phyloP scores from a whole-genome alignment of 2,329 filamentous ascomycete genomes.

The Venturia pyrina region DNA sequence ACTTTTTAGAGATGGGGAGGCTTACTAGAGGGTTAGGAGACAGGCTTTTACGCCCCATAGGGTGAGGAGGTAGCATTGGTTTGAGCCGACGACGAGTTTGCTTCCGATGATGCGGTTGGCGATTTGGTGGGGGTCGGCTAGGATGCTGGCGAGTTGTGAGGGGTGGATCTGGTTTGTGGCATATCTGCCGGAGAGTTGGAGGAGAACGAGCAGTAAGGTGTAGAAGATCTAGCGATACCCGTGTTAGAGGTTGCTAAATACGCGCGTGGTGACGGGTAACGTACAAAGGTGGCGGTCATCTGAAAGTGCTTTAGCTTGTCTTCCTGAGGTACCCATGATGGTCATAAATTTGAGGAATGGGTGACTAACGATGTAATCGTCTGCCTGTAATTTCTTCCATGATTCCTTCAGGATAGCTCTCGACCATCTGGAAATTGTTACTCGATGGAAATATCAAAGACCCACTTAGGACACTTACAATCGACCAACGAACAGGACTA shows the following conservation, averaged over 20 bases:
- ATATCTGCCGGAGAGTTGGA: conserved; percentile 14
- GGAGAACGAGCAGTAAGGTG: conserved; percentile 15
- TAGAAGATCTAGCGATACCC: conserved; percentile 10
- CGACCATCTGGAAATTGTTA: conserved; percentile 11
- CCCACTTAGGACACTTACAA: conserved; percentile 4
- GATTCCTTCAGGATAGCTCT: conserved; percentile 10
- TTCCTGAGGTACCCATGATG: neutral
- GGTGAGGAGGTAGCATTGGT: conserved; percentile 20
- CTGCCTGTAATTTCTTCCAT: conserved; percentile 11
- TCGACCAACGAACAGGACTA: conserved; percentile 11
- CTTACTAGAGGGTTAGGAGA: conserved; percentile 3
- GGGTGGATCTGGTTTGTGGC: conserved; percentile 14
- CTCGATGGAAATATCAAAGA: neutral
- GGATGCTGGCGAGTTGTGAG: conserved; percentile 7
- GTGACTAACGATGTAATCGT: conserved; percentile 5
- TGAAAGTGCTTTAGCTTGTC: neutral
- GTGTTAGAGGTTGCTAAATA: neutral
- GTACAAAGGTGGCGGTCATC: conserved; percentile 12
- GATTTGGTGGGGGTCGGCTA: conserved; percentile 19
- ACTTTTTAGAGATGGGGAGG: neutral
- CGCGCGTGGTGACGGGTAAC: neutral
- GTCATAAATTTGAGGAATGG: no score
- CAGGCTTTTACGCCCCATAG: conserved; percentile 14
- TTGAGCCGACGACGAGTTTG: conserved; percentile 26
- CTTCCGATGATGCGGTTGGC: conserved; percentile 25